Evolutionary conservation across 345 rosid genomes (phyloP), one percentile per base, ranked within the genome.

Genomic region (Orychophragmus violaceus): DNA sequence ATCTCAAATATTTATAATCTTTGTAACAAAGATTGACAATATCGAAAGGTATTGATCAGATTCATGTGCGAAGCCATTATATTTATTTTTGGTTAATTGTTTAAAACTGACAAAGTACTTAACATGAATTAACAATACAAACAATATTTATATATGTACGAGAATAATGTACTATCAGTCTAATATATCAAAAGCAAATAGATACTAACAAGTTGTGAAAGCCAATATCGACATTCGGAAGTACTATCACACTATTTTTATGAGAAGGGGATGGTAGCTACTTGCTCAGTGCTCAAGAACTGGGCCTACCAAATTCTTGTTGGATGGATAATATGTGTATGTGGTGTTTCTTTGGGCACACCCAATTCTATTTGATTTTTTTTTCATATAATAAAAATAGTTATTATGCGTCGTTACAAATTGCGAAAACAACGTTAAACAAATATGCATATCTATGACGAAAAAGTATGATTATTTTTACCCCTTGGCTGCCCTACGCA

Each of bases 261-360:
- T 41, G 68, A 70, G 57, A 62, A 54, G 36, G 36, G 39, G 29
- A 44, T 62, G 62, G 62, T 70, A 45, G 49, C 49, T 62, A 68
- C 72, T 46, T 58, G 58, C 39, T 58, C 21, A 58, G 50, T 44
- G 75, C 75, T 62, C 69, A 55, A 30, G 37, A 53, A 7, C 33
- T 45, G 75, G 69, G 17, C 69, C 69, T 71, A 62, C 69, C 32
- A 62, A 62, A 53, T 32, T 53, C 30, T 71, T 54, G 57, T 32
- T 70, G 75, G 69, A 53, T 62, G 69, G 69, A 70, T 70, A 42
- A 62, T 53, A 60, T 53, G 67, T 70, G 74, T 54, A 61, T 61
- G 62, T 62, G 74, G 17, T 70, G 57, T 54, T 71, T 71, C 41
- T 54, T 45, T 33, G 37, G 29, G 48, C 62, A 50, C 74, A 61